Percentiles rank a stretch among this genome's conserved stretches.
phyloP scores from a whole-genome alignment of 2,329 filamentous ascomycete genomes.

The Thyridium curvatum region DNA sequence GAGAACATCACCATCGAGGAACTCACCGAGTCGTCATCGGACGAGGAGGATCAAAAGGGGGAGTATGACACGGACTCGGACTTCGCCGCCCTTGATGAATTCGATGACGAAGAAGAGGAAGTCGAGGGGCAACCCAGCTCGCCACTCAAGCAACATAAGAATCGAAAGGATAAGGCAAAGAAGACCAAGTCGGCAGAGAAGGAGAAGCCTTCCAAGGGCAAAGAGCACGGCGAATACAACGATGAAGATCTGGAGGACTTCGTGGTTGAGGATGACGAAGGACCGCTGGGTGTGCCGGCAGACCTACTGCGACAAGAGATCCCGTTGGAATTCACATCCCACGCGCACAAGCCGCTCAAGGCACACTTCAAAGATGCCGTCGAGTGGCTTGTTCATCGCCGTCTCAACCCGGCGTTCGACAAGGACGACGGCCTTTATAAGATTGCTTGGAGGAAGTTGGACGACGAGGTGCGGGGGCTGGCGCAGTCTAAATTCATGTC shows the following conservation, averaged over 20 bases:
- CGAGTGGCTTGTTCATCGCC: constrained; percentile 77
- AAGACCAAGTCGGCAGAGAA: neutral
- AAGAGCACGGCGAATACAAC: neutral
- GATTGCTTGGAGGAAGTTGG: constrained; percentile 64
- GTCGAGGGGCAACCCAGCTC: neutral
- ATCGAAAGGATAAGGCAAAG: constrained; percentile 1
- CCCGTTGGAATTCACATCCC: constrained; percentile 62
- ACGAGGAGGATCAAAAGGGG: constrained; percentile 9
- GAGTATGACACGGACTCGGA: constrained; percentile 24
- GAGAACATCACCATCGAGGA: constrained; percentile 17
- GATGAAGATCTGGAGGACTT: constrained; percentile 46
- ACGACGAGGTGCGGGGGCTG: constrained; percentile 63
- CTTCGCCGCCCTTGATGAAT: constrained; percentile 18
- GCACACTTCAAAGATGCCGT: constrained; percentile 69
- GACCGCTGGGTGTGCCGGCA: constrained; percentile 48
- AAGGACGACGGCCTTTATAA: constrained; percentile 57
- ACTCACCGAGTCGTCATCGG: constrained; percentile 2
- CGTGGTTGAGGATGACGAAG: constrained; percentile 56
- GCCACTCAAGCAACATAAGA: neutral
- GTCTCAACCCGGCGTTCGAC: constrained; percentile 65
- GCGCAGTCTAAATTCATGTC: constrained; percentile 67
- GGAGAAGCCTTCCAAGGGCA: neutral
- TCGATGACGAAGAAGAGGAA: constrained; percentile 24
- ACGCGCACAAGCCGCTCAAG: constrained; percentile 60
- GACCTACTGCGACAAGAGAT: constrained; percentile 36